Conservation (phyloP, 345 rosid genomes). For the Eucalyptus sp. region DNA sequence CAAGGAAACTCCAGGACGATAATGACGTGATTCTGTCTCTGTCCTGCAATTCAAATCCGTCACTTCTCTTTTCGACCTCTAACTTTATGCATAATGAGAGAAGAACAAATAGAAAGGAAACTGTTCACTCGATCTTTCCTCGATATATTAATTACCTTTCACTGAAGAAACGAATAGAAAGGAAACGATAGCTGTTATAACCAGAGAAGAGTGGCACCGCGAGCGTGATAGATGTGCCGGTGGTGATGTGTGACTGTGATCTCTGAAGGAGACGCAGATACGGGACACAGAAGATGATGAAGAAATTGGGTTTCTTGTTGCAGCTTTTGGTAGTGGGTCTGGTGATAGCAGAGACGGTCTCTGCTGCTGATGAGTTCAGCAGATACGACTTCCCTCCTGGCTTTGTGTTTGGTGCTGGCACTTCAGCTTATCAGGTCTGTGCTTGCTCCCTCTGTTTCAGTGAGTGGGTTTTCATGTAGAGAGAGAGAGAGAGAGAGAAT, state of each 20-base stretch:
- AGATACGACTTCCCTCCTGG: conserved; percentile 11
- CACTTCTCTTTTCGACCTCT: not conserved
- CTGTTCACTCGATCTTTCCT: no score
- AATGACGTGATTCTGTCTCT: not conserved
- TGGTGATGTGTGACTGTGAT: not conserved
- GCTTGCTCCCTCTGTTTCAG: not conserved
- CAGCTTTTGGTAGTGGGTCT: not conserved
- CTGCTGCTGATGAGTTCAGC: conserved; percentile 1
- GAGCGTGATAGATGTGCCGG: not conserved
- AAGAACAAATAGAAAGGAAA: not conserved
- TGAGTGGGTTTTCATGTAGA: not conserved
- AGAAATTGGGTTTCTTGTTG: not conserved
- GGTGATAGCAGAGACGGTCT: not conserved
- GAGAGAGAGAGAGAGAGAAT: not conserved
- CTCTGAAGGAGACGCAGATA: not conserved
- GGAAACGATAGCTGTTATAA: not conserved
- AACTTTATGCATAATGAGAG: not conserved
- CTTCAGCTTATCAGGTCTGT: conserved; percentile 18
- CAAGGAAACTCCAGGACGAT: not conserved
- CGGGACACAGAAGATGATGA: not conserved
- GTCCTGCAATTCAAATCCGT: not conserved
- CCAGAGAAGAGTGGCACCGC: not conserved
- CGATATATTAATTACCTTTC: no score
- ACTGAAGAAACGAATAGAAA: no score
- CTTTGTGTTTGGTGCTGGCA: conserved; percentile 8